Evolutionary conservation across 2,329 filamentous ascomycete species (phyloP), one percentile per base, ranked within the genome.

Genomic region (Ascochyta koolunga): DNA sequence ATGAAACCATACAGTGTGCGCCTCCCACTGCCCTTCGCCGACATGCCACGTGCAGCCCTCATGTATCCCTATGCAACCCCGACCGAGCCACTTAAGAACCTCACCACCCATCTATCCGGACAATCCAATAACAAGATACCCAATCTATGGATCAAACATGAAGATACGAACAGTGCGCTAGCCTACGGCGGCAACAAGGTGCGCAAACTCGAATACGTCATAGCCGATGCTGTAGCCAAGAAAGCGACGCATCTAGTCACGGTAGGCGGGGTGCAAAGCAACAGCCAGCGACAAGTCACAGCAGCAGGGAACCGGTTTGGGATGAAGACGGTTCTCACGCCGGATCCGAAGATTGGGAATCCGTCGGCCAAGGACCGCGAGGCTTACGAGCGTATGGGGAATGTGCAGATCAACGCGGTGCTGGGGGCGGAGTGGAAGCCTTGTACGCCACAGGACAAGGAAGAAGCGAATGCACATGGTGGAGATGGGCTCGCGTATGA

Each of bases 101-200:
- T 54, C 21, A 54, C 51, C 18, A 18, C 35, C 3, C 36, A 54
- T 11, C 35, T 54, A 15, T n/a, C 22, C 10, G 21, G 18, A 39
- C 21, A 25, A 2, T 25, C 21, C 19, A 21, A 40, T n/a, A 13
- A 11, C 36, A 1, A 40, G 39, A 25, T 18, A 5, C 45, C 51
- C 9, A 37, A 44, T 11, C 22, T 54, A 4, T 54, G 51, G 51
- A 49, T 54, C 40, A 54, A 54, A 22, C 51, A 54, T 19, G 51
- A 54, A 49, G 45, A 54, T 5, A 49, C 40, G 16, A 54, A 54
- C 29, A 54, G 51, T 15, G 51, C 51, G 29, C 51, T 54, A 2
- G 51, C 51, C 4, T 54, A 54, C 18, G 50, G 50, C 21, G 50
- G 50, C 39, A 54, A 54, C 35, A 54, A 54, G 31, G 45, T 54